A percentile compares a stretch with the other conserved stretches of the same genome.
Evolutionary conservation across 169 alveolate species (phyloP).

Genomic region (Plasmodium yoelii): DNA sequence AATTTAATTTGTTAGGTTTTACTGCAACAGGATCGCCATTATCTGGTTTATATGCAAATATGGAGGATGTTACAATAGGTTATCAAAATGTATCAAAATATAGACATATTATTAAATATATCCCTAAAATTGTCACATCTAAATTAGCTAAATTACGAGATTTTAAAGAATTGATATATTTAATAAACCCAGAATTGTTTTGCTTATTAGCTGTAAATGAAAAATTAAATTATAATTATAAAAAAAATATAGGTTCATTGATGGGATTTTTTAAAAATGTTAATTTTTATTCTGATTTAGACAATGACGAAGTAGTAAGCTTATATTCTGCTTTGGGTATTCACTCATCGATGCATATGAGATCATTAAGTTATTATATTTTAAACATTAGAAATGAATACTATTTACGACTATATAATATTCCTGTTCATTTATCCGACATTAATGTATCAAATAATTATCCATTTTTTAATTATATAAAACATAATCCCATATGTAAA

Average conservation of each 20-base stretch:
- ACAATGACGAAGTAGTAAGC: conserved; percentile 61
- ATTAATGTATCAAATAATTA: conserved; percentile 58
- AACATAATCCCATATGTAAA: conserved; percentile 36
- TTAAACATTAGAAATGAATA: conserved; percentile 73
- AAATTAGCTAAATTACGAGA: conserved; percentile 42
- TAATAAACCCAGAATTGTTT: conserved; percentile 32
- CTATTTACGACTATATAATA: conserved; percentile 23
- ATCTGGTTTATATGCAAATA: conserved; percentile 23
- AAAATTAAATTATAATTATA: conserved; percentile 35
- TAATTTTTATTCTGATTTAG: conserved; percentile 65
- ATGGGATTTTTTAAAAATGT: conserved; percentile 38
- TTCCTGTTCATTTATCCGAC: conserved; percentile 52
- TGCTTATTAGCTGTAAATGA: conserved; percentile 54
- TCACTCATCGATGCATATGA: conserved; percentile 62
- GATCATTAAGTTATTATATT: conserved; percentile 53
- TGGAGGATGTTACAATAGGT: conserved; percentile 69
- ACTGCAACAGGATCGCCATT: conserved; percentile 59
- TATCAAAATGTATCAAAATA: conserved; percentile 38
- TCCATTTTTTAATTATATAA: conserved; percentile 49
- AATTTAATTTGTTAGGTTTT: conserved; percentile 20
- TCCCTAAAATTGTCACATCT: conserved; percentile 23
- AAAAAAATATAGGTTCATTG: conserved; percentile 39
- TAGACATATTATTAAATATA: conserved; percentile 7
- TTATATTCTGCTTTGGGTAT: conserved; percentile 44
- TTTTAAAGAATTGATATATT: conserved; percentile 41